These are phyloP conservation scores for Calonectria pseudoturangicola DNA, from an alignment of 2,329 filamentous ascomycete genomes.

Conservation along the genomic window DNA sequence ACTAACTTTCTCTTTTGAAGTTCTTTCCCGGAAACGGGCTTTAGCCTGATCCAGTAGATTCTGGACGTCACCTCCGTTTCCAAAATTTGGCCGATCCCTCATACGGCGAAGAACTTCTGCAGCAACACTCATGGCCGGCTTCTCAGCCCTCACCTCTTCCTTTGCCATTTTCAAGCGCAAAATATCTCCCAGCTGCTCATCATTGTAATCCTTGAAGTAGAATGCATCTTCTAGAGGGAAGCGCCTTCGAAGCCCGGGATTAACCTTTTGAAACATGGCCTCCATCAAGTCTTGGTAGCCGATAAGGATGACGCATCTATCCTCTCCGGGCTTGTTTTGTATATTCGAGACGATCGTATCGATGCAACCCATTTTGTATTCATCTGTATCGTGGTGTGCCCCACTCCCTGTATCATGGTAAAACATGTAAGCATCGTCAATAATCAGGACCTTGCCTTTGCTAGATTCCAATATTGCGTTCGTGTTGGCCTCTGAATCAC, in stretches of 20 bases:
- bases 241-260: slow-evolving; percentile 80
- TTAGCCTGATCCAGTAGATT: slow-evolving; percentile 57
- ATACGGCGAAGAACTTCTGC: slow-evolving; percentile 77
- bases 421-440: slow-evolving; percentile 85
- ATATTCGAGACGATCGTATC: slow-evolving; percentile 86
- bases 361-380: slow-evolving; percentile 79
- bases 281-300: slow-evolving; percentile 83
- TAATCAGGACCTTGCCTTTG: slow-evolving; percentile 83
- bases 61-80: slow-evolving; percentile 85
- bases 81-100: slow-evolving; percentile 81
- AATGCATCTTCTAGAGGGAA: slow-evolving; percentile 81
- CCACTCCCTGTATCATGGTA: slow-evolving; percentile 62
- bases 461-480: slow-evolving; percentile 80
- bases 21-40: slow-evolving; percentile 4
- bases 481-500: slow-evolving; percentile 81
- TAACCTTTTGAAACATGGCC: slow-evolving; percentile 82
- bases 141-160: slow-evolving; percentile 72
- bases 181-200: slow-evolving; percentile 76
- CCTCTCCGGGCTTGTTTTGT: slow-evolving; percentile 81
- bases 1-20: neutral
- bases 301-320: slow-evolving; percentile 82
- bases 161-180: slow-evolving; percentile 77
- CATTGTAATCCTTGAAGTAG: slow-evolving; percentile 80
- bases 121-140: slow-evolving; percentile 71
- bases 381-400: slow-evolving; percentile 56